Evolutionary conservation across 192 early-diverging fungal genomes (phyloP), one percentile per base, ranked within the genome.

Genomic region (Backusella sp.): DNA sequence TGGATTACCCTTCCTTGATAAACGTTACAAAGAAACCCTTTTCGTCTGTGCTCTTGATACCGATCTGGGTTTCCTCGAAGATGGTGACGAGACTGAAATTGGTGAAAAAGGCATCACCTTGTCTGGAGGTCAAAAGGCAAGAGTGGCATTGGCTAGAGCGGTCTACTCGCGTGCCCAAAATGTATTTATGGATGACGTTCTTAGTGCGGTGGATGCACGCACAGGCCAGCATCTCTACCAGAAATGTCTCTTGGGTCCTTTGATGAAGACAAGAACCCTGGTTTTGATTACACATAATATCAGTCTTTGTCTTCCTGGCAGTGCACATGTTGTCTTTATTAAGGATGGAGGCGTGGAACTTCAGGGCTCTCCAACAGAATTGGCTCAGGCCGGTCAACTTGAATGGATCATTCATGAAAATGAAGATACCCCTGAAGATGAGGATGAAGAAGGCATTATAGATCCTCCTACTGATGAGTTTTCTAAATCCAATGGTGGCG

Each of bases 91-190:
- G 79, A 96, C 94, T 0, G 82, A 86, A 65, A 83, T 93, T 81
- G 96, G 94, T 42, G 96, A 96, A 77, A 93, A 94, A 73, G 94
- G 95, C n/a, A 84, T 95, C 7, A 92, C 90, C 0, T 84, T 97
- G 17, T 92, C 91, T 30, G 96, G 96, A 35, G 95, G 94, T 15
- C 96, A 97, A 83, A 97, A 96, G 83, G 92, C 92, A 73, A 84
- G 96, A 23, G 89, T 99, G 36, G 82, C 94, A 0, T 86, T 98
- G 26, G 96, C 95, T 1, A 87, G 97, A 14, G 96, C 95, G 14
- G 88, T 97, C 7, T 98, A 97, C 78, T 88, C 85, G 28, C 73
- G 82, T 17, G 88, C 91, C 2, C 82, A 86, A 5, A 86, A 87
- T 37, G 79, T 97, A 34, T 73, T 96, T 6, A 85, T 96, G 72